Base-by-base conservation (phyloP, 768 basidiomycete species). In the Hericium alpestre region DNA sequence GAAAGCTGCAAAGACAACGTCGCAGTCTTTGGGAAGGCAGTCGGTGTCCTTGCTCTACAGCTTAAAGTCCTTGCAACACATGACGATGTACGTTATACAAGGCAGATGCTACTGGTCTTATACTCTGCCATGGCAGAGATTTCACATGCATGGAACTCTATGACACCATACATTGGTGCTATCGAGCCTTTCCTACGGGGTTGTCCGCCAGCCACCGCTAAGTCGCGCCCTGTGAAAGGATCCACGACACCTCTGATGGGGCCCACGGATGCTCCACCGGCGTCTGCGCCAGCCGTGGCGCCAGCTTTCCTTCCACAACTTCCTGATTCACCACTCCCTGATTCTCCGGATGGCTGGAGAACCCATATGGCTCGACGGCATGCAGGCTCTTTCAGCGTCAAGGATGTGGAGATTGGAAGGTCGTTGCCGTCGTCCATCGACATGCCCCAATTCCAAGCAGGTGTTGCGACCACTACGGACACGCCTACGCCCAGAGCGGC, bases 371-470 rank as follows among this genome's bases (percentile, higher is more conserved):
- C 81, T 22, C 77, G 93, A 47, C 78, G 93, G 39, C 89, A 95
- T 68, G 93, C 90, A 5, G 93, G 93, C n/a, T 95, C 93, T 3
- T 97, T 95, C 73, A 95, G 93, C 59, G 84, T 79, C 23, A 88
- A 91, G 66, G 93, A 96, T 67, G 87, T 95, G 6, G 86, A 95
- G 66, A 83, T 90, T 53, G 93, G 93, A 41, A 90, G 85, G 70
- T 75, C 80, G 55, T 67, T 90, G 52, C 86, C 89, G 8, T 85
- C 84, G n/a, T 80, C 80, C 61, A 79, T 83, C 48, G 57, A 72
- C 2, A 66, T 68, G 3, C 69, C 65, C 1, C 64, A 62, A 11
- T 70, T 78, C 43, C 79, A 81, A 40, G 73, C 76, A 13, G 78
- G 80, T 4, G 78, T 83, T 46, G 60, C 55, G 16, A 41, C 50